Evolutionary conservation across 2,329 filamentous ascomycete species (phyloP).

Genomic region (Fusarium azukiicola): DNA sequence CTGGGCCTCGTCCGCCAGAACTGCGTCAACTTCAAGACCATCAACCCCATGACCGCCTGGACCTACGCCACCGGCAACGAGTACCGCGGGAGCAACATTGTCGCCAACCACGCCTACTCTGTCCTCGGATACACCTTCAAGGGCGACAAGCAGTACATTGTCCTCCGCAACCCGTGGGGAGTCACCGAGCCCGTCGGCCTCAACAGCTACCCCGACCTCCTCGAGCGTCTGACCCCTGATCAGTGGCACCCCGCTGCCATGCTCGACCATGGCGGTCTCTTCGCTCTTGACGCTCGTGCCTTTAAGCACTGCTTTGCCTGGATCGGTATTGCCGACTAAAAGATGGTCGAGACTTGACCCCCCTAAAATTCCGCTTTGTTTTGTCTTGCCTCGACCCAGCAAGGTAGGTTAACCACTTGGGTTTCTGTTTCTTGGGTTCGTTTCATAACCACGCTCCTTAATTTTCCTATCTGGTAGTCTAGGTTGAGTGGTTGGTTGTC

Average conservation of each 20-base stretch:
- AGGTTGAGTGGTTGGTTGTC: slow-evolving; percentile 6
- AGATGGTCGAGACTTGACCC: not conserved
- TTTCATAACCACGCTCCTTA: slow-evolving; percentile 4
- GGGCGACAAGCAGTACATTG: slow-evolving; percentile 65
- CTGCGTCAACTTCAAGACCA: slow-evolving; percentile 67
- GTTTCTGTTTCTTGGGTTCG: not conserved
- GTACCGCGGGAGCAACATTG: slow-evolving; percentile 66
- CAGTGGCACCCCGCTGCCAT: slow-evolving; percentile 63
- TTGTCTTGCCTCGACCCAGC: not conserved
- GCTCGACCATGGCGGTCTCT: slow-evolving; percentile 61
- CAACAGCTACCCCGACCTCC: slow-evolving; percentile 63
- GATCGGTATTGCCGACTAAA: slow-evolving; percentile 58
- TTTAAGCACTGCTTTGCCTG: slow-evolving; percentile 63
- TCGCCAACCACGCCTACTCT: slow-evolving; percentile 70
- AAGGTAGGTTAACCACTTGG: not conserved
- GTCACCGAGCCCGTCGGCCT: slow-evolving; percentile 66
- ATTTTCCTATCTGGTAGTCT: slow-evolving; percentile 2
- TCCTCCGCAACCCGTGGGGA: slow-evolving; percentile 69
- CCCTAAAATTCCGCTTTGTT: not conserved
- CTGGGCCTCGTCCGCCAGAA: slow-evolving; percentile 63
- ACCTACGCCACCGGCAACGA: slow-evolving; percentile 63
- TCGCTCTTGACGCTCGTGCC: slow-evolving; percentile 60
- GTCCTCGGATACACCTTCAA: slow-evolving; percentile 63
- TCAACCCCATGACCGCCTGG: slow-evolving; percentile 66
- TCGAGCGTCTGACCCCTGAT: slow-evolving; percentile 62